phyloP scores from a whole-genome alignment of 805 yeast genomes.

The Ogataea philodendri region DNA sequence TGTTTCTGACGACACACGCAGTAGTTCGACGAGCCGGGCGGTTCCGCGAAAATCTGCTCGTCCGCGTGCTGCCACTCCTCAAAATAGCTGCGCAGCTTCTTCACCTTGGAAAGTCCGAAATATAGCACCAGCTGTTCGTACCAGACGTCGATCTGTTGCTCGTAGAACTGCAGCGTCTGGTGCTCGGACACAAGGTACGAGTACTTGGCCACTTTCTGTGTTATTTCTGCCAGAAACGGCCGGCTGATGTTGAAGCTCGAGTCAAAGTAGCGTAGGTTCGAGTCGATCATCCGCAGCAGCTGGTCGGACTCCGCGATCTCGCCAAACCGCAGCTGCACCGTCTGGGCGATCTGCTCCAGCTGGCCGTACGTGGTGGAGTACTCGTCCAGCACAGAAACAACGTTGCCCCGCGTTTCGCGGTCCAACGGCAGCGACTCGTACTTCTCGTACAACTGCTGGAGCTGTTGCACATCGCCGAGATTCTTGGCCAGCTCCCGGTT shows the following conservation, averaged over 20 bases:
- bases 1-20: slow-evolving; percentile 59
- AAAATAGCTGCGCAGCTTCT: slow-evolving; percentile 16
- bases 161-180: slow-evolving; percentile 11
- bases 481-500: slow-evolving; percentile 12
- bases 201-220: slow-evolving; percentile 13
- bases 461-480: slow-evolving; percentile 5
- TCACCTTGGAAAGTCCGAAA: slow-evolving; percentile 14
- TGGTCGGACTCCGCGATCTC: slow-evolving; percentile 18
- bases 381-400: slow-evolving; percentile 72
- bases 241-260: slow-evolving; percentile 7
- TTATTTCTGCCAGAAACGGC: slow-evolving; percentile 12
- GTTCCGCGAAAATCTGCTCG: slow-evolving; percentile 21
- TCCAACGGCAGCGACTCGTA: slow-evolving; percentile 20
- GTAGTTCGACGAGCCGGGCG: slow-evolving; percentile 32
- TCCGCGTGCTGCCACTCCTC: slow-evolving; percentile 13
- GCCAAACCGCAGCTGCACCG: slow-evolving; percentile 7
- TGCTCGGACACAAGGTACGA: slow-evolving; percentile 8
- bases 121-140: slow-evolving; percentile 11
- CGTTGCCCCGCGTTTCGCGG: slow-evolving; percentile 35
- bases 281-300: slow-evolving; percentile 17
- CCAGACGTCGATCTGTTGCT: slow-evolving; percentile 18
- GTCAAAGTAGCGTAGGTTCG: slow-evolving; percentile 10
- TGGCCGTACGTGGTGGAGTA: slow-evolving; percentile 56
- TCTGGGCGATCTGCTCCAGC: slow-evolving; percentile 12
- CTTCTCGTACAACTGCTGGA: slow-evolving; percentile 13